Base-by-base conservation (phyloP, 352 stramenopile genomes). In the Globisporangium cylindrosporum region DNA sequence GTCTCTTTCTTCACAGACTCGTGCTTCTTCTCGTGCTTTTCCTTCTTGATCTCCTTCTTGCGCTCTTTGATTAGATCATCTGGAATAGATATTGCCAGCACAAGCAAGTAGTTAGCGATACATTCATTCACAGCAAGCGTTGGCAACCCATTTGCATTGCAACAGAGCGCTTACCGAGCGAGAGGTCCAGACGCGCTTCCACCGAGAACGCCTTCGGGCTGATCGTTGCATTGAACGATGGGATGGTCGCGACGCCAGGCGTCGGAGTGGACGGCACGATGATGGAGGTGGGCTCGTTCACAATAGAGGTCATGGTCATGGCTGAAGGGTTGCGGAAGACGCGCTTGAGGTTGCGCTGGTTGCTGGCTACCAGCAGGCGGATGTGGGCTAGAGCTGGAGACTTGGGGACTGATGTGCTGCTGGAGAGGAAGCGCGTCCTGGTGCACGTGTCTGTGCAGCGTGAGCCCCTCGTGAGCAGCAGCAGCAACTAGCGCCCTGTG, bases 41-140 rank as follows among this genome's bases (percentile, higher is more conserved):
- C 73, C n/a, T 87, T 84, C 71, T 92, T 88, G 43, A 79, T 71
- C 59, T 89, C 80, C 64, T 90, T 90, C 64, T 88, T 88, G 49
- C 82, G 79, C 62, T 90, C 80, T 66, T 90, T 90, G 69, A 90
- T 92, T 51, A 90, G 57, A n/a, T 82, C 82, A 62, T 92, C 84
- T 77, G 48, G 0, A 32, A 32, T 32, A 2, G 27, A 32, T 32
- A 32, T 32, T 6, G 27, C 27, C 27, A 32, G 27, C 27, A 32
- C 27, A 32, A 32, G 27, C 27, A 32, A 32, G 27, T 32, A 53
- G 49, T 67, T 25, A 56, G 41, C 9, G 59, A 25, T 64, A 24
- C 14, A 22, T 6, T 7, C 29, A 14, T 38, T 51, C 43, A 10
- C 18, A 10, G 0, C 0, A 59, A 10, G 51, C 24, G 9, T 15